A percentile compares a stretch with the other conserved stretches of the same genome.
These are phyloP conservation scores for Climacium dendroides DNA, from an alignment of 225 moss, liverwort and hornwort species.

Conservation along the genomic window DNA sequence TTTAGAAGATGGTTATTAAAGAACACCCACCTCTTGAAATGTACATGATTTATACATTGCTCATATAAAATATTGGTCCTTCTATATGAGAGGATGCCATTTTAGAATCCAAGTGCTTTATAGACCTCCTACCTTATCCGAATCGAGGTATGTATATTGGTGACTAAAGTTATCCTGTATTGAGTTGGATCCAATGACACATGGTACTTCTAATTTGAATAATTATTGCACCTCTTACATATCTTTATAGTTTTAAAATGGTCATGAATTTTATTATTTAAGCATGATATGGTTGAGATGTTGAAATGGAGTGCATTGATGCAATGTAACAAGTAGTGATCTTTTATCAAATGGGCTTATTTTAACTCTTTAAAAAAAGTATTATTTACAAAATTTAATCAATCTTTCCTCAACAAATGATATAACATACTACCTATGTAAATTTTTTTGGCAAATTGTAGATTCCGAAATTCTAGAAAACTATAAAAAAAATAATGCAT, in stretches of 20 bases:
- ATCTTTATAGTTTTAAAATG: not conserved
- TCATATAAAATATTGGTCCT: no score
- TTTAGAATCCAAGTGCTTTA: fast-evolving
- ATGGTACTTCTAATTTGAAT: not conserved
- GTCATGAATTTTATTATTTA: not conserved
- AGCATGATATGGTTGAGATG: not conserved
- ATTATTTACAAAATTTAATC: no score
- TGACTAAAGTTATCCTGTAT: not conserved
- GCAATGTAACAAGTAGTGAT: not conserved
- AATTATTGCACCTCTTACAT: not conserved
- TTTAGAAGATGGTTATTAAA: not conserved
- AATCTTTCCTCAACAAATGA: no score
- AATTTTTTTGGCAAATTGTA: no score
- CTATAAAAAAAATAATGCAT: no score
- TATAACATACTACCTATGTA: no score
- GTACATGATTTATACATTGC: not conserved
- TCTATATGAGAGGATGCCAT: not conserved
- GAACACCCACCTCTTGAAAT: fast-evolving
- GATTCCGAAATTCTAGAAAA: no score
- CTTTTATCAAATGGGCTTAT: no score
- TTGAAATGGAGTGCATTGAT: not conserved
- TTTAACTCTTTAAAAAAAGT: no score
- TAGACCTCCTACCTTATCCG: not conserved
- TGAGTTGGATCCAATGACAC: not conserved
- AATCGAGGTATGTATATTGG: not conserved